Evolutionary conservation across 306 rosid species (phyloP).

Genomic region (Corylus avellana): DNA sequence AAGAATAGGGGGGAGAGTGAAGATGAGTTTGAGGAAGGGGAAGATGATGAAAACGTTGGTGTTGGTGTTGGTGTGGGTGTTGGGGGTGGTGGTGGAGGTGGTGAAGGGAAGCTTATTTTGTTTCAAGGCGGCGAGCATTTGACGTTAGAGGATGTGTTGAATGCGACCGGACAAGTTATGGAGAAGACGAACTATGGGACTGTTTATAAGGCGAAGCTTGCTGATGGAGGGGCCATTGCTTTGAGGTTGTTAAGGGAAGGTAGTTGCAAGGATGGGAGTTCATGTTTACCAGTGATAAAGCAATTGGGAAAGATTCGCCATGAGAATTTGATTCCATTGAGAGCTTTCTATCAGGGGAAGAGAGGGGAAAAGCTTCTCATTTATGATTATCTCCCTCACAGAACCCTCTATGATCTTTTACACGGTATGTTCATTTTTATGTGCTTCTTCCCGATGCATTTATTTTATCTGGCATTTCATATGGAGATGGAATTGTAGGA

Average conservation of each 20-base stretch:
- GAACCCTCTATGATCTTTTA: conserved; percentile 77
- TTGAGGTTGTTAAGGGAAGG: conserved; percentile 91
- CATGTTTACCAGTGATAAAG: conserved; percentile 72
- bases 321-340: conserved; percentile 92
- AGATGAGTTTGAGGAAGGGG: conserved; percentile 80
- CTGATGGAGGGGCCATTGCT: conserved; percentile 88
- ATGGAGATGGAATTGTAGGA: conserved; percentile 2
- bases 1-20: conserved; percentile 73
- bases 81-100: conserved; percentile 35
- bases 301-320: conserved; percentile 87
- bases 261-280: conserved; percentile 80
- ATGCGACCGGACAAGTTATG: conserved; percentile 95
- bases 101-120: conserved; percentile 91
- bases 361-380: conserved; percentile 98
- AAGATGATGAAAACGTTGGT: conserved; percentile 50
- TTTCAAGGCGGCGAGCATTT: conserved; percentile 92
- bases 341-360: conserved; percentile 95
- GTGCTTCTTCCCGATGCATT: conserved; percentile 5
- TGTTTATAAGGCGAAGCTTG: conserved; percentile 92
- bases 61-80: conserved; percentile 7
- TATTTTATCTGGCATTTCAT: conserved; percentile 6
- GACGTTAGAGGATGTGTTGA: conserved; percentile 91
- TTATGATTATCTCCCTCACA: conserved; percentile 72
- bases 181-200: conserved; percentile 98
- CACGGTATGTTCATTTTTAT: conserved; percentile 59